Evolutionary conservation across 1,284 basidiomycete genomes (phyloP).

Genomic region (Stygiomarasmius scandens): DNA sequence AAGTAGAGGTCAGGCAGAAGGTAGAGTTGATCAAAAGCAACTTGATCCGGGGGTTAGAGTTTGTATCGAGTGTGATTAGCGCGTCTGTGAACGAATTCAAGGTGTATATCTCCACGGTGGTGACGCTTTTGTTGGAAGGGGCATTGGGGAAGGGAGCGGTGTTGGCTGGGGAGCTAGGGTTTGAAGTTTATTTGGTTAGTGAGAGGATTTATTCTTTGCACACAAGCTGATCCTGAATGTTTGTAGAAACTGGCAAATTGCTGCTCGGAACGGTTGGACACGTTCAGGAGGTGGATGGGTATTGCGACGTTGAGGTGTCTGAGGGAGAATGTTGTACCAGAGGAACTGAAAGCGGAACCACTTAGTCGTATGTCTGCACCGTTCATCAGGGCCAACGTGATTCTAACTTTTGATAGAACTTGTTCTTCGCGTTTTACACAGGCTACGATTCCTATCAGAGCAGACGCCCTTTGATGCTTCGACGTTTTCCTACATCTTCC

Average conservation of each 20-base stretch:
- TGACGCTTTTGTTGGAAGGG: conserved; percentile 65
- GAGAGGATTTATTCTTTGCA: not conserved
- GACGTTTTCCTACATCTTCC: conserved; percentile 83
- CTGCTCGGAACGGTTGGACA: conserved; percentile 73
- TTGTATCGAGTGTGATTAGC: conserved; percentile 66
- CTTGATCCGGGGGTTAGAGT: conserved; percentile 68
- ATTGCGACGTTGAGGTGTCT: conserved; percentile 80
- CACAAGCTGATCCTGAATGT: conserved; percentile 1
- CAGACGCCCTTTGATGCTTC: conserved; percentile 83
- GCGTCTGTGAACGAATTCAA: conserved; percentile 63
- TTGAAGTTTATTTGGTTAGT: conserved; percentile 79
- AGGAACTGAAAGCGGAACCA: conserved; percentile 73
- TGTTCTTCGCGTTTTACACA: conserved; percentile 85
- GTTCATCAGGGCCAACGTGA: conserved; percentile 1
- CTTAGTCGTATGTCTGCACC: conserved; percentile 56
- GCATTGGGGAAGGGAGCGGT: conserved; percentile 60
- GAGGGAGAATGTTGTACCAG: conserved; percentile 68
- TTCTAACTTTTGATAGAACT: conserved; percentile 50
- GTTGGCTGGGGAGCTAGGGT: conserved; percentile 64
- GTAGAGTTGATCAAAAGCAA: conserved; percentile 58
- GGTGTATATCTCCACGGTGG: conserved; percentile 58
- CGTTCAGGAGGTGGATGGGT: conserved; percentile 71
- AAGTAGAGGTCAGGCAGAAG: conserved; percentile 63
- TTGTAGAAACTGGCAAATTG: conserved; percentile 64
- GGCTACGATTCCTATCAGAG: conserved; percentile 82